phyloP scores from a whole-genome alignment of 192 early-diverging fungal species.

The Linnemannia zychae region DNA sequence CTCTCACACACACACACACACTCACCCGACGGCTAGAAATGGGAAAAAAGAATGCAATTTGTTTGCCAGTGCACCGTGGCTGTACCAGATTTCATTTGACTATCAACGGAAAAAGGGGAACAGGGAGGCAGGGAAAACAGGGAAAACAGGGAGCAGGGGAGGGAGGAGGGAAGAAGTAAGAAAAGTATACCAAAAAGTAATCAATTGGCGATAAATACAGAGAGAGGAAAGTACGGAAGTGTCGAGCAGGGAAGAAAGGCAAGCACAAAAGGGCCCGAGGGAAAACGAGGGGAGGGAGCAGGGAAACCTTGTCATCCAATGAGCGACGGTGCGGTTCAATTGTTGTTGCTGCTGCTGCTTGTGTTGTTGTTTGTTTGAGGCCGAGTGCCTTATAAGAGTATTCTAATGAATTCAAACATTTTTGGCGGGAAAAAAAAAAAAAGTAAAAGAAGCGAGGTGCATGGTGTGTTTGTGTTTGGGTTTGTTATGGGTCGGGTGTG shows the following conservation, averaged over 20 bases:
- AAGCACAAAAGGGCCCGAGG: neutral
- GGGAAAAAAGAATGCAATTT: neutral
- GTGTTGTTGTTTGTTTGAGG: neutral
- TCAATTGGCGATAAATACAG: neutral
- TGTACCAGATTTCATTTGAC: slow-evolving; percentile 1
- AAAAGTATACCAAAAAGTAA: neutral
- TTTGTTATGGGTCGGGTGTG: neutral
- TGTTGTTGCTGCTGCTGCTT: neutral
- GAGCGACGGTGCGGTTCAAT: neutral
- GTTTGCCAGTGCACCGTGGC: neutral
- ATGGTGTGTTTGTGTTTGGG: neutral
- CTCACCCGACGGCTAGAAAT: neutral
- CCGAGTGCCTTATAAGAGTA: neutral
- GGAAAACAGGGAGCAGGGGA: neutral
- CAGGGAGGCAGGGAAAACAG: neutral
- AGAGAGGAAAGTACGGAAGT: neutral
- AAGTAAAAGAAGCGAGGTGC: slow-evolving; percentile 6
- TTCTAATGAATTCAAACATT: slow-evolving; percentile 13
- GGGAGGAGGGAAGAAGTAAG: neutral
- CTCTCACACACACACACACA: neutral
- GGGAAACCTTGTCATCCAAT: slow-evolving; percentile 8
- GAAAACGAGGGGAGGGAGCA: slow-evolving; percentile 5
- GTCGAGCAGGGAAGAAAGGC: neutral
- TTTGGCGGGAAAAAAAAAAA: slow-evolving; percentile 41
- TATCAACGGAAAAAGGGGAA: slow-evolving; percentile 3